Base-by-base conservation (phyloP, 768 basidiomycete genomes). In the Auriculariales sp. region DNA sequence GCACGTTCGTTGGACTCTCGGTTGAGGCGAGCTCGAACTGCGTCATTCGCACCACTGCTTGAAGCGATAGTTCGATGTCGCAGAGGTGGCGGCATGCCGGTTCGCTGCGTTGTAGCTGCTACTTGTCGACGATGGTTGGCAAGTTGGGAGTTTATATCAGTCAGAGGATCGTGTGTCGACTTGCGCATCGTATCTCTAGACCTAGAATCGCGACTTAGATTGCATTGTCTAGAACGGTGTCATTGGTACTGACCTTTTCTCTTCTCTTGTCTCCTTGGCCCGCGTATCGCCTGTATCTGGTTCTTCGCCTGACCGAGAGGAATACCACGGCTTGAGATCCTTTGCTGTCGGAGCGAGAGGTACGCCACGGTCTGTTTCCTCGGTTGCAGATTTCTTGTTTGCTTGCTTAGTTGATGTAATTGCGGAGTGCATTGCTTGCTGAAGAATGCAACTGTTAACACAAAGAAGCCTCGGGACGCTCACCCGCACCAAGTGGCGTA, bases 301-400 rank as follows among this genome's bases (percentile, higher is more conserved):
- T 0, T 44, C 39, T 5, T 10, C 39, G 39, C 22, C 39, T n/a
- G n/a, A n/a, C 39, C 14, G 7, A 7, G 39, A 44, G 22, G 65
- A 63, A 61, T 91, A 91, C 87, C 87, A 91, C 4, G 87, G 86
- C 22, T 77, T 79, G 10, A 87, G 73, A 53, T 91, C 88, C 57
- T 86, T 82, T 4, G 70, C 73, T 3, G 77, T 73, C 0, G 88
- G 88, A 1, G 81, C 86, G 3, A 90, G 68, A 2, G 83, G 70
- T 6, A 87, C 61, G 15, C 88, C 87, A 54, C 76, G 78, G 47
- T 91, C 87, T 0, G 72, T 70, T 56, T 82, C 48, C 27, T 57
- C 53, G 28, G 28, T 33, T 58, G 59, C 5, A n/a, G 64, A 64
- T 0, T 70, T 60, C 3, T 63, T 54, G 7, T 17, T 24, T 0